phyloP scores from a whole-genome alignment of 805 yeast genomes.

The Schwanniomyces sp. region DNA sequence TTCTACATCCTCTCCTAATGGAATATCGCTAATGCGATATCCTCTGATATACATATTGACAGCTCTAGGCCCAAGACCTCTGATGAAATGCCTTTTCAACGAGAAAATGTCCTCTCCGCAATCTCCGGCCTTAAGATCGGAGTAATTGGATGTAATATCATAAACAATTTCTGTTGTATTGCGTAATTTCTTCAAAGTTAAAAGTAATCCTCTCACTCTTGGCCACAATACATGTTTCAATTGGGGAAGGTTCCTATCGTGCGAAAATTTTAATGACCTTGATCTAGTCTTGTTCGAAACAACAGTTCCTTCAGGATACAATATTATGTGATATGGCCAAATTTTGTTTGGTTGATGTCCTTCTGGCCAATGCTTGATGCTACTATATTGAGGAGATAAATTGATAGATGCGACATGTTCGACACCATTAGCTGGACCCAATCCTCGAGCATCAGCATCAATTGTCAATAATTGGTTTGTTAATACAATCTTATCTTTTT shows the following conservation, averaged over 20 bases:
- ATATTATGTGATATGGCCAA: constrained; percentile 59
- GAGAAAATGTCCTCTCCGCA: constrained; percentile 80
- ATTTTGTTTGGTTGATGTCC: constrained; percentile 20
- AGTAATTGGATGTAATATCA: constrained; percentile 82
- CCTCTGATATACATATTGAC: constrained; percentile 68
- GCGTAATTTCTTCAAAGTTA: constrained; percentile 56
- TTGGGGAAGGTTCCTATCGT: constrained; percentile 45
- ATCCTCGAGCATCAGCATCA: constrained; percentile 61
- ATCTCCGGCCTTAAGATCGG: constrained; percentile 60
- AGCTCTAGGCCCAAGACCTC: constrained; percentile 68
- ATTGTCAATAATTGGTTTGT: constrained; percentile 53
- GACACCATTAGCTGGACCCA: constrained; percentile 51
- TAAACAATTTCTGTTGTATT: constrained; percentile 59
- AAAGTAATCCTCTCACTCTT: constrained; percentile 74
- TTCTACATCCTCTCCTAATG: constrained; percentile 42
- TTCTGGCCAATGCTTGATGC: constrained; percentile 29
- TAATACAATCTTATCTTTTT: constrained; percentile 62
- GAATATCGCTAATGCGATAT: constrained; percentile 60
- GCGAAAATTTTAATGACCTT: constrained; percentile 59
- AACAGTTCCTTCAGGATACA: constrained; percentile 96
- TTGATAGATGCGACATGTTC: constrained; percentile 30
- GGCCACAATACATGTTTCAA: constrained; percentile 77
- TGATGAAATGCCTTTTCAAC: constrained; percentile 58
- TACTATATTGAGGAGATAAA: constrained; percentile 5
- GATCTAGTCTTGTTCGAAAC: constrained; percentile 62